Base-by-base conservation (phyloP, 306 rosid genomes). In the Cucumis cinereus region DNA sequence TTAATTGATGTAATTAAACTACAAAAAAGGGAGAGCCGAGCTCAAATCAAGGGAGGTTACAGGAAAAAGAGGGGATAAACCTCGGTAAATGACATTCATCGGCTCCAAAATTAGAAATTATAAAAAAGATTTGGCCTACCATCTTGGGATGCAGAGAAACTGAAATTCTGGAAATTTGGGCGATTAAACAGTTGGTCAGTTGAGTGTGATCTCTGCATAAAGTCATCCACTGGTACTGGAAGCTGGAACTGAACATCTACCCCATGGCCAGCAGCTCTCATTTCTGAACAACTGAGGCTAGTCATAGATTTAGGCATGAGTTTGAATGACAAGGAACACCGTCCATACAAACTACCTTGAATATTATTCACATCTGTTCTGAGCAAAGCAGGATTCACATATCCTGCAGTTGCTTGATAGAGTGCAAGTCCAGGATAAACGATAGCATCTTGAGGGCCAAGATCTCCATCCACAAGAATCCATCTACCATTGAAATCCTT, bases 361-460 rank as follows among this genome's bases (percentile, higher is more conserved):
- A 88, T 85, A 80, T 86, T 87, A 50, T 33, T 76, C 59, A 87
- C 78, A 61, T 92, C 99, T 28, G 88, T 85, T 88, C 90, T 90
- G 82, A 81, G 93, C 77, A 88, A 73, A 47, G 99, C 98, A 45
- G 97, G 97, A 87, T 82, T 88, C 83, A 94, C 91, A 86, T 89
- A 94, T 50, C 99, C 99, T 47, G 99, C 99, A 24, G 99, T 92
- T 70, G 96, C 99, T 73, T 92, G 99, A 88, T 92, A 88, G 35
- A 94, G 96, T 78, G 99, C 97, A 78, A 90, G 97, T 80, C 99
- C 99, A 33, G 99, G 99, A 82, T 84, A 94, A 76, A 88, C 90
- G 83, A 94, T 56, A 58, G 93, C 99, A 77, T 94, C 99, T 85
- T 92, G 98, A 75, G 99, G 98, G 68, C 98, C 99, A 66, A 92